These are phyloP conservation scores for Gnomoniopsis smithogilvyi DNA, from an alignment of 2,329 filamentous ascomycete species.

Conservation along the genomic window DNA sequence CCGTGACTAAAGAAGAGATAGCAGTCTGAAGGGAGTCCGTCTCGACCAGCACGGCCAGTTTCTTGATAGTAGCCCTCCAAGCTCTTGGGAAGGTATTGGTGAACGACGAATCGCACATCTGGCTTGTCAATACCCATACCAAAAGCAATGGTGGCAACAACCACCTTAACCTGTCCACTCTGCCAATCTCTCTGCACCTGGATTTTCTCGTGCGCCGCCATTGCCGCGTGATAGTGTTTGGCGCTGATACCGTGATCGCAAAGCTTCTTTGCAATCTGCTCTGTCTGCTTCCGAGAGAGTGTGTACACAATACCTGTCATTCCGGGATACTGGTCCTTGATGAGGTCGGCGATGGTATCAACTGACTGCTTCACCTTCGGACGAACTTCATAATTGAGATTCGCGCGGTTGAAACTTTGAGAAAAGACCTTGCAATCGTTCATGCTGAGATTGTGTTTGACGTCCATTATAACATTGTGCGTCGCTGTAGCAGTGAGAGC, in stretches of 20 bases:
- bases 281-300: constrained; percentile 78
- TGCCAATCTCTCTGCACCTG: constrained; percentile 82
- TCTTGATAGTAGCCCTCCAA: constrained; percentile 98
- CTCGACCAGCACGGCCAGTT: constrained; percentile 89
- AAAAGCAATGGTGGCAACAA: constrained; percentile 97
- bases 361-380: constrained; percentile 62
- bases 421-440: constrained; percentile 72
- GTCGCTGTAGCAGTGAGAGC: constrained; percentile 95
- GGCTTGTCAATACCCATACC: constrained; percentile 99
- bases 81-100: constrained; percentile 89
- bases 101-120: constrained; percentile 94
- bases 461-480: constrained; percentile 85
- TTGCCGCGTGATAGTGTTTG: constrained; percentile 80
- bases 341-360: constrained; percentile 58
- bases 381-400: constrained; percentile 83
- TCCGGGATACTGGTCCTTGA: constrained; percentile 64
- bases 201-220: constrained; percentile 66
- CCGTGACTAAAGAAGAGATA: constrained; percentile 84
- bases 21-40: constrained; percentile 83
- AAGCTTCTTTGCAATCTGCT: constrained; percentile 73
- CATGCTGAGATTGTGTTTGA: constrained; percentile 89
- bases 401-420: constrained; percentile 96
- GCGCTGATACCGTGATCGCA: constrained; percentile 64
- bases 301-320: constrained; percentile 93
- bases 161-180: constrained; percentile 72